A percentile compares a stretch with the other conserved stretches of the same genome.
phyloP scores from a whole-genome alignment of 202 grass and related monocot genomes.

The Brachypodium distachyon region DNA sequence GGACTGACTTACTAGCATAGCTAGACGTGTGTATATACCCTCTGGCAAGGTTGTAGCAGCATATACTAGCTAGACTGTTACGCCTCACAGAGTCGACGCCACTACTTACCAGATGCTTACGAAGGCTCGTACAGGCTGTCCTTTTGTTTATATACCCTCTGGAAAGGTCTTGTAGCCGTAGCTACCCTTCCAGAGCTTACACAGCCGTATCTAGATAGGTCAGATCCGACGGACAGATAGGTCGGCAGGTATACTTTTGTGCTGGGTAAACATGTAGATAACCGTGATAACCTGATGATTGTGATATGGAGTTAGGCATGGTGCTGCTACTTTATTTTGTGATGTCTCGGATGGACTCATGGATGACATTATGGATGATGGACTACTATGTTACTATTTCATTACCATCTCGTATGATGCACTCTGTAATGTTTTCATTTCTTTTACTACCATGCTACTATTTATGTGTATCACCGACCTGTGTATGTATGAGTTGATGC shows the following conservation, averaged over 20 bases:
- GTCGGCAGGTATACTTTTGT: neutral
- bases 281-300: neutral
- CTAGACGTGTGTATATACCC: neutral
- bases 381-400: too few species aligned
- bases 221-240: neutral
- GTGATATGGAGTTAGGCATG: neutral
- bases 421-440: neutral
- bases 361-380: too few species aligned
- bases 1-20: neutral
- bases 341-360: neutral
- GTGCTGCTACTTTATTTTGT: neutral
- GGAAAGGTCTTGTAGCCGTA: neutral
- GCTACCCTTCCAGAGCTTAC: neutral
- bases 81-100: neutral
- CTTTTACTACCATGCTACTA: neutral
- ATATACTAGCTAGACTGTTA: neutral
- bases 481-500: too few species aligned
- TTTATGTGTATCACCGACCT: too few species aligned
- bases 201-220: neutral
- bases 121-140: neutral
- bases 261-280: too few species aligned
- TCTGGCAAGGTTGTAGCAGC: neutral
- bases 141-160: neutral
- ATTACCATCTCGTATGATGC: neutral
- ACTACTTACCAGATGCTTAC: neutral